Evolutionary conservation across 805 yeast genomes (phyloP), one percentile per base, ranked within the genome.

Genomic region (Candida golubevii): DNA sequence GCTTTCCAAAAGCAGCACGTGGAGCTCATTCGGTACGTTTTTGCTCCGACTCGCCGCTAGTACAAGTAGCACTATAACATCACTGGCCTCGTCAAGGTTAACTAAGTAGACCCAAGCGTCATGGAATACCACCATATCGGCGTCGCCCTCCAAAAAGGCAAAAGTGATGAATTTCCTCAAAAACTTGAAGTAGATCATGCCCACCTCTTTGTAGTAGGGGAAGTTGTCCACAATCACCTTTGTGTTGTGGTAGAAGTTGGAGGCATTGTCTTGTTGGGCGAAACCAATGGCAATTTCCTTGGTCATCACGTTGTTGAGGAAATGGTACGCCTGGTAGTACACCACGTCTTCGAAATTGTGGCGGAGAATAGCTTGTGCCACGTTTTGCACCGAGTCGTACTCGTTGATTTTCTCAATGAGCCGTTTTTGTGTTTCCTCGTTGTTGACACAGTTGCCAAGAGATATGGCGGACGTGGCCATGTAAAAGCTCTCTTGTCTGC

Each of bases 311-410:
- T 69, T 66, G 37, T 56, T 65, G 39, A 69, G 50, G 45, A 66
- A 46, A 48, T 71, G 75, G 36, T 63, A 51, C 6, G 65, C 56
- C 50, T 71, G 75, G 44, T 55, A 57, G 42, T 67, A 73, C 6
- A 70, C 58, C 7, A 69, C 58, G 44, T 71, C 75, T 26, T 53
- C 54, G 44, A 63, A 57, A 1, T 42, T 15, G 43, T 36, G 26
- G 33, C 32, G 42, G 58, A 65, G 38, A 51, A 66, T 4, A 37
- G 34, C 35, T n/a, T 34, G 14, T 14, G 63, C 48, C 23, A 67
- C 60, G 3, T 14, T 15, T 3, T 41, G 42, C 13, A 56, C 35
- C 7, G 46, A 35, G 4, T 26, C 36, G 5, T 35, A 23, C 7
- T 33, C 23, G 1, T 38, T 44, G 7, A 48, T 39, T 14, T 50